These are phyloP conservation scores for Pleurotus djamor DNA, from an alignment of 768 basidiomycete species.

Conservation along the genomic window DNA sequence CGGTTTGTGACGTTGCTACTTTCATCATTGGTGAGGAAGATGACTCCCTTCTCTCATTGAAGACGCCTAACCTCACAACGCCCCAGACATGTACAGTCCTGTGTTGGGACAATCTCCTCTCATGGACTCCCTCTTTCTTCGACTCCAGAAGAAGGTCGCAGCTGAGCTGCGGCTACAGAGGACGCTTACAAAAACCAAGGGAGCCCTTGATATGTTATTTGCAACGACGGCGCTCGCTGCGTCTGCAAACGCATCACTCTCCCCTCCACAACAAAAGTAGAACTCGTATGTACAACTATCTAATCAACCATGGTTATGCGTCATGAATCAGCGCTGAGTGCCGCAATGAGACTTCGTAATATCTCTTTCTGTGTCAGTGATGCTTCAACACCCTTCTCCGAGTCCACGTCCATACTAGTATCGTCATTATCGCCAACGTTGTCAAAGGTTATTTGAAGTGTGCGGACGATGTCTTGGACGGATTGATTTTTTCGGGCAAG, in stretches of 20 bases:
- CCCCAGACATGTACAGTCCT: conserved; percentile 84
- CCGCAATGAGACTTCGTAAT: conserved; percentile 62
- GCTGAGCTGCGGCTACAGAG: conserved; percentile 87
- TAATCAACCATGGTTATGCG: background rate
- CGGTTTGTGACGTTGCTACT: conserved; percentile 77
- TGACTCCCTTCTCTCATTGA: background rate
- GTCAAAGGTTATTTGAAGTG: conserved; percentile 67
- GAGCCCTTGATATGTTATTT: conserved; percentile 90
- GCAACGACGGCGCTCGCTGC: conserved; percentile 40
- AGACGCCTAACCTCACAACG: conserved; percentile 9
- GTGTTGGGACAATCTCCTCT: conserved; percentile 94
- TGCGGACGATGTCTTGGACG: conserved; percentile 67
- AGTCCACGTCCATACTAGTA: conserved; percentile 19
- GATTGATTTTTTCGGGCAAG: conserved; percentile 71
- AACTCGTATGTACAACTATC: background rate
- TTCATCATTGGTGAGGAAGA: conserved; percentile 75
- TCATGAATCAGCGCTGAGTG: conserved; percentile 34
- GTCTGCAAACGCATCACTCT: background rate
- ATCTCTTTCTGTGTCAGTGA: conserved; percentile 64
- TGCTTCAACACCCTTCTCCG: conserved; percentile 29
- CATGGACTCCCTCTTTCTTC: conserved; percentile 83
- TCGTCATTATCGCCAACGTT: conserved; percentile 64
- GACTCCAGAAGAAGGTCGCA: conserved; percentile 79
- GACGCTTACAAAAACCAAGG: conserved; percentile 78
- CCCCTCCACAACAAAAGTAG: background rate